Evolutionary conservation across 805 yeast genomes (phyloP).

Genomic region (Pachysolen tannophilus): DNA sequence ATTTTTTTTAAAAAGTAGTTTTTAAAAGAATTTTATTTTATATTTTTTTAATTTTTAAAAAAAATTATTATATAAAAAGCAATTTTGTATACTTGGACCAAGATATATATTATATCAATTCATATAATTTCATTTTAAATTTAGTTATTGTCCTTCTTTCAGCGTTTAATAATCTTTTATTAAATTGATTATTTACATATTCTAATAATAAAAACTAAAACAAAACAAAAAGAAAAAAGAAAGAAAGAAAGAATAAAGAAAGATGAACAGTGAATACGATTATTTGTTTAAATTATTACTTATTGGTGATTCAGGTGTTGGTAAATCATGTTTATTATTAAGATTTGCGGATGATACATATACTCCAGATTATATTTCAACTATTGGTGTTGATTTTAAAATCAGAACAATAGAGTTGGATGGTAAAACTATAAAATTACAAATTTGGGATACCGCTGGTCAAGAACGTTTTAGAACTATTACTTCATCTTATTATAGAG

Average conservation of each 20-base stretch:
- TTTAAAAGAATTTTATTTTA: too few relatives aligned
- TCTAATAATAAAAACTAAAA: not conserved
- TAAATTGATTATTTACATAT: too few relatives aligned
- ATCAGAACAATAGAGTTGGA: slow-evolving; percentile 88
- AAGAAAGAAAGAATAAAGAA: slow-evolving; percentile 1
- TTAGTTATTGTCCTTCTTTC: too few relatives aligned
- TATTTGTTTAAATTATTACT: slow-evolving; percentile 88
- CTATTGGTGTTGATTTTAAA: slow-evolving; percentile 95
- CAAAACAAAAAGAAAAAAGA: not conserved
- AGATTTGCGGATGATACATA: slow-evolving; percentile 97
- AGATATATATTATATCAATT: too few relatives aligned
- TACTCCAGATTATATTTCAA: slow-evolving; percentile 93
- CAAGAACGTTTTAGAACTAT: slow-evolving; percentile 98
- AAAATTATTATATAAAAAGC: too few relatives aligned
- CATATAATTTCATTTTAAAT: too few relatives aligned
- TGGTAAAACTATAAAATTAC: slow-evolving; percentile 94
- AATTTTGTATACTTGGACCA: too few relatives aligned
- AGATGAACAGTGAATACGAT: slow-evolving; percentile 93
- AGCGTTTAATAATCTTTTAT: too few relatives aligned
- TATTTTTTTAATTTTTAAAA: too few relatives aligned
- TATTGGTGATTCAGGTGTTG: slow-evolving; percentile 98
- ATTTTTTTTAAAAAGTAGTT: too few relatives aligned
- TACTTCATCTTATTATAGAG: slow-evolving; percentile 95
- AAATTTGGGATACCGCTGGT: slow-evolving; percentile 99
- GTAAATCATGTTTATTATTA: slow-evolving; percentile 89